A percentile compares a stretch with the other conserved stretches of the same genome.
These are phyloP conservation scores for Talaromyces sp. DNA, from an alignment of 2,329 filamentous ascomycete genomes.

Conservation along the genomic window DNA sequence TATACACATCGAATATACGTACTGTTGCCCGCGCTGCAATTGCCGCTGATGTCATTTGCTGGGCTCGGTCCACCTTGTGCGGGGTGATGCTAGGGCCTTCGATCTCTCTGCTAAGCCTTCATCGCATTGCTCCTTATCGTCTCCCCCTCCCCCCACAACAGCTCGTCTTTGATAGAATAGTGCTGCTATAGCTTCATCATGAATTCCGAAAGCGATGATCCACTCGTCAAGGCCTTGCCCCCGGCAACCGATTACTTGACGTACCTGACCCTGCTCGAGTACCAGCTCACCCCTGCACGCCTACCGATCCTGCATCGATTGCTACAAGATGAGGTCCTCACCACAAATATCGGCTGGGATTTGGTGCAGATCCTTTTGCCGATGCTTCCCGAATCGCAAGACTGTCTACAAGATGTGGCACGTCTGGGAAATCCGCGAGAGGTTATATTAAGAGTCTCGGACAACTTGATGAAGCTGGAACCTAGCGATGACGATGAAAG, in stretches of 20 bases:
- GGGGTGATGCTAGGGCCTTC: neutral
- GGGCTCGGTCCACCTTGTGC: neutral
- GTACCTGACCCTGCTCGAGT: constrained; percentile 63
- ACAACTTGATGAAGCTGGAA: constrained; percentile 56
- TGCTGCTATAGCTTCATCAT: constrained; percentile 19
- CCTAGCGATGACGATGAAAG: constrained; percentile 40
- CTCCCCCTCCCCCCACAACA: neutral
- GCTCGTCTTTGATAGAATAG: neutral
- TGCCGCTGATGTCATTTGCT: constrained; percentile 1
- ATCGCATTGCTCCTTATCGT: neutral
- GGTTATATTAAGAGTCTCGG: constrained; percentile 61
- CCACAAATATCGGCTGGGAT: constrained; percentile 64
- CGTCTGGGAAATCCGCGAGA: constrained; percentile 61
- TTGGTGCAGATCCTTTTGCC: constrained; percentile 60
- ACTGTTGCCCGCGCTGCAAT: neutral
- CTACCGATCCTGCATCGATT: constrained; percentile 57
- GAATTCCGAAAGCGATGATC: constrained; percentile 40
- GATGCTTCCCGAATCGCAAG: constrained; percentile 54
- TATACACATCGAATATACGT: neutral
- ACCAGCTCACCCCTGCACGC: constrained; percentile 57
- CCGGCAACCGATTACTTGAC: constrained; percentile 62
- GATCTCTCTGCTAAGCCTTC: neutral
- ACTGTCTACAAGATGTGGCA: constrained; percentile 60
- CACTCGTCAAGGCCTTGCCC: constrained; percentile 57
- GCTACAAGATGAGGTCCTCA: constrained; percentile 58